Percentiles rank a stretch among this genome's conserved stretches.
Conservation (phyloP, 148 eudicot genomes). For the Salicornia ramosissima region DNA sequence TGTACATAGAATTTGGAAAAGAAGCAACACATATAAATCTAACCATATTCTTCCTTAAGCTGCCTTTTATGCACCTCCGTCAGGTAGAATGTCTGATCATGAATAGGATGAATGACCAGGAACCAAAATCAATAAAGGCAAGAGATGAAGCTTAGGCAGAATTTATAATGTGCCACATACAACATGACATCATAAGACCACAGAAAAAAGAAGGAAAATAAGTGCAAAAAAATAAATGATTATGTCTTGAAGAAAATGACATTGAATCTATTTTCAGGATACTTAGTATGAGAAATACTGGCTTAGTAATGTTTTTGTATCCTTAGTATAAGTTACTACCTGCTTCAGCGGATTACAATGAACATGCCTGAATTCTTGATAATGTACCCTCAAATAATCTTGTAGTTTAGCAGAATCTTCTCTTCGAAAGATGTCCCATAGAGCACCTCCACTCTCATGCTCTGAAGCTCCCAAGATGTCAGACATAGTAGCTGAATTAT, state of each 20-base stretch:
- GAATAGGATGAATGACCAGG: conserved; percentile 58
- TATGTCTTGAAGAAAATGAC: no score
- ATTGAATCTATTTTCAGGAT: no score
- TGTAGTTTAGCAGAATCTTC: conserved; percentile 60
- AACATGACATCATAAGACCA: no score
- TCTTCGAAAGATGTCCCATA: conserved; percentile 75
- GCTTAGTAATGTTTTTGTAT: no score
- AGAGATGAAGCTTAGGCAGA: no score
- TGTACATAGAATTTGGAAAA: no score
- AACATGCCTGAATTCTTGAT: conserved; percentile 57
- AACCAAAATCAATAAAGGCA: conserved; percentile 2
- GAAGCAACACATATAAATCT: conserved; percentile 14
- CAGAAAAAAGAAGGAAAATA: no score
- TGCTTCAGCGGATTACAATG: conserved; percentile 35
- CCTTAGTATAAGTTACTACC: conserved; percentile 30
- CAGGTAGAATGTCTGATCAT: conserved; percentile 55
- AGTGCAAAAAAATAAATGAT: no score
- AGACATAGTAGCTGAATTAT: no score
- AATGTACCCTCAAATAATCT: conserved; percentile 57
- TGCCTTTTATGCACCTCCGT: conserved; percentile 39
- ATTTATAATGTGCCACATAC: no score
- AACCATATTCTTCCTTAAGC: conserved; percentile 55
- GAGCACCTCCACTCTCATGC: conserved; percentile 45
- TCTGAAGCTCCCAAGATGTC: no score
- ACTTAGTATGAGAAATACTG: no score